Conservation (phyloP, 2,329 filamentous ascomycete species). For the Fusarium vanettenii region DNA sequence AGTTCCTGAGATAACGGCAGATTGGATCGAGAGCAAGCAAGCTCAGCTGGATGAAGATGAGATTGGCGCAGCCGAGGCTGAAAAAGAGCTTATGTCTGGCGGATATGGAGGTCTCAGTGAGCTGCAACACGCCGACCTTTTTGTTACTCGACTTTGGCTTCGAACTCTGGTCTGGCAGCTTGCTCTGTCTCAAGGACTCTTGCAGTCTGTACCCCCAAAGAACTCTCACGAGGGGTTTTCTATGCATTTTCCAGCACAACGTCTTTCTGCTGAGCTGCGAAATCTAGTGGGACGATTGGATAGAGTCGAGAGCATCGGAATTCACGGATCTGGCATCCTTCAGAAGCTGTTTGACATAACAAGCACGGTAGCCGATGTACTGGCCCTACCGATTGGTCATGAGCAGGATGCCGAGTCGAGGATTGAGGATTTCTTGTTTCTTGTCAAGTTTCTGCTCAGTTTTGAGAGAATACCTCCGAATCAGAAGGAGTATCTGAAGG, state of each 20-base stretch:
- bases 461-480: constrained; percentile 61
- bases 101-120: constrained; percentile 48
- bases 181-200: constrained; percentile 52
- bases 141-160: constrained; percentile 55
- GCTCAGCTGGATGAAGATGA: constrained; percentile 54
- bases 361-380: constrained; percentile 68
- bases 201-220: constrained; percentile 48
- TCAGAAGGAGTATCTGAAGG: constrained; percentile 55
- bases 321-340: constrained; percentile 68
- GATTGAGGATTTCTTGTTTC: constrained; percentile 65
- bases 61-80: constrained; percentile 43
- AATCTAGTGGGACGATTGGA: constrained; percentile 50
- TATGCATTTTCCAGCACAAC: constrained; percentile 52
- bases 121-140: constrained; percentile 54
- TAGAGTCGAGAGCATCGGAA: constrained; percentile 58
- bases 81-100: constrained; percentile 35
- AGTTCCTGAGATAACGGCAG: constrained; percentile 44
- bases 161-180: constrained; percentile 56
- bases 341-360: constrained; percentile 71
- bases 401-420: constrained; percentile 57
- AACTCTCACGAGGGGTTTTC: constrained; percentile 52
- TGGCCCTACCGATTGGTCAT: constrained; percentile 59
- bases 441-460: constrained; percentile 63
- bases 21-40: constrained; percentile 56
- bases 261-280: constrained; percentile 53